Base-by-base conservation (phyloP, 805 yeast genomes). In the Sugiyamaella chiloensis region DNA sequence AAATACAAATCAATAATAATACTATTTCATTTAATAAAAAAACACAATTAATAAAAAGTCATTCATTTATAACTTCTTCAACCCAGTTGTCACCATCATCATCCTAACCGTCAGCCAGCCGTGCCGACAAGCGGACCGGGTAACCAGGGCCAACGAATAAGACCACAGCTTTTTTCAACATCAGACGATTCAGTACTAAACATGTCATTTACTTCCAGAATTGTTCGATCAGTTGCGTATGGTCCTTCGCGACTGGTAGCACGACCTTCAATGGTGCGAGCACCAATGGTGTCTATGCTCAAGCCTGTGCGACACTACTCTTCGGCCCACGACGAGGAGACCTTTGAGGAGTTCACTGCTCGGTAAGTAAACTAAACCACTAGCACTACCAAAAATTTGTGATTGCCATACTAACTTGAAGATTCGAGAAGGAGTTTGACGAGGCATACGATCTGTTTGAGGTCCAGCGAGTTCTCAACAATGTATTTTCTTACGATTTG, bases 401-500 rank as follows among this genome's bases (percentile, higher is more conserved):
- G n/a, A n/a, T n/a, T n/a, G 11, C 29, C 19, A 7, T 34, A 21
- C 37, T 34, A 26, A 24, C 11, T 6, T n/a, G 16, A 12, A 50
- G 90, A 80, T 87, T 80, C 75, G 96, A 88, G 75, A 86, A 88
- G 73, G 97, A 93, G 69, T 93, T 93, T 64, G 97, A 93, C 60
- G 88, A 85, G 68, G 95, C 95, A 41, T 85, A 86, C 69, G 95
- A 85, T 67, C 73, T 85, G 50, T 85, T 85, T 59, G 95, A 85
- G 74, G 91, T 85, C 51, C 89, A 80, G 75, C 87, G 99, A 78
- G 90, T 93, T 53, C 80, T 93, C 68, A 93, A 95, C 83, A 93
- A 93, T 76, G 89, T 95, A 72, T 93, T 93, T 77, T 87, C 98
- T 12, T 93, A 93, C 77, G 99, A 93, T 74, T 81, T 93, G 71